A percentile compares a stretch with the other conserved stretches of the same genome.
These are phyloP conservation scores for Trypanosoma congolense DNA, from an alignment of 208 protist genomes.

Conservation along the genomic window DNA sequence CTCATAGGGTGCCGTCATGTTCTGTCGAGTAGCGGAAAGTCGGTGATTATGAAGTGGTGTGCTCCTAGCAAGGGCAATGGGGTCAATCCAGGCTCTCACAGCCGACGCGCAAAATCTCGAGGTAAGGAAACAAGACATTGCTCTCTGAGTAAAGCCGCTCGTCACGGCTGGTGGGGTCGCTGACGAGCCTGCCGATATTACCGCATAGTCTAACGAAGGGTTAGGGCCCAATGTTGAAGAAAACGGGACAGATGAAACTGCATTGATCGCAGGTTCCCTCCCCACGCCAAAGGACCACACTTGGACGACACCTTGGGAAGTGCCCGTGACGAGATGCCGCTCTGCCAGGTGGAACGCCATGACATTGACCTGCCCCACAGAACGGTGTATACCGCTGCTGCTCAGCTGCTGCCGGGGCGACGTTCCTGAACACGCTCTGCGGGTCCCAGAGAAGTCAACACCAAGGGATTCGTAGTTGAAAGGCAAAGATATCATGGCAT, in stretches of 20 bases:
- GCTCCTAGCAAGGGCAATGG: neutral
- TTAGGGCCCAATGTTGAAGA: neutral
- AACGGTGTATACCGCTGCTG: slow-evolving; percentile 7
- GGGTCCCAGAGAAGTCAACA: neutral
- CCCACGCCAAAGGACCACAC: slow-evolving; percentile 46
- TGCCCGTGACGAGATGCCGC: slow-evolving; percentile 44
- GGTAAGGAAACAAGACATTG: neutral
- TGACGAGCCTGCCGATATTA: neutral
- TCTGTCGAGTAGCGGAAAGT: neutral
- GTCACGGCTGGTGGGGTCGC: neutral
- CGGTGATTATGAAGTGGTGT: neutral
- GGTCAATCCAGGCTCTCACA: neutral
- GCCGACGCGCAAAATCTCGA: neutral
- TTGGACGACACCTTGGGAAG: slow-evolving; percentile 47
- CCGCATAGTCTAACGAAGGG: neutral
- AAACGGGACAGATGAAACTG: too few relatives aligned
- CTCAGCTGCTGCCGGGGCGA: neutral
- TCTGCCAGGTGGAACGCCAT: slow-evolving; percentile 59
- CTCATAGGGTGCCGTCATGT: neutral
- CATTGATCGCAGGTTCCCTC: neutral
- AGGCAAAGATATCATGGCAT: too few relatives aligned
- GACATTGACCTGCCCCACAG: slow-evolving; percentile 17
- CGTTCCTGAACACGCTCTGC: too few relatives aligned
- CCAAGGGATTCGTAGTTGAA: too few relatives aligned
- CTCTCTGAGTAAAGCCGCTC: neutral